Evolutionary conservation across 768 basidiomycete genomes (phyloP).

Genomic region (Suillus occidentalis): DNA sequence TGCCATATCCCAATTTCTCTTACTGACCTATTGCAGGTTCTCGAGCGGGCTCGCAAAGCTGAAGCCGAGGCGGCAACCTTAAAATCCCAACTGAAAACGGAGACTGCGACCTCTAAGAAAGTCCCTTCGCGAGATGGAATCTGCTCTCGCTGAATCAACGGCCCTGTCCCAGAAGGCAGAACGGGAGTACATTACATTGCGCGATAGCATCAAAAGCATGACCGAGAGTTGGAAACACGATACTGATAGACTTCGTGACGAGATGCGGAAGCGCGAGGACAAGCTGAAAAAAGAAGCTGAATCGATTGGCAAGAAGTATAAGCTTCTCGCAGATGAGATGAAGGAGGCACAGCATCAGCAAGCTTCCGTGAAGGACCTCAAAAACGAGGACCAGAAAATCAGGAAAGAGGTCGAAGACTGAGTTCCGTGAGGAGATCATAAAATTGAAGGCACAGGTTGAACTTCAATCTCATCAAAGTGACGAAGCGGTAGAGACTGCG

Average conservation of each 20-base stretch:
- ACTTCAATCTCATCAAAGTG: conserved; percentile 52
- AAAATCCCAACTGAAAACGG: conserved; percentile 71
- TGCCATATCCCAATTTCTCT: background rate
- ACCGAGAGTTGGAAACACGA: conserved; percentile 74
- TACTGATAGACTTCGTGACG: conserved; percentile 65
- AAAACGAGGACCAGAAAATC: conserved; percentile 48
- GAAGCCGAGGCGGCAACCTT: conserved; percentile 71
- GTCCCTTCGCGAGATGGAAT: conserved; percentile 77
- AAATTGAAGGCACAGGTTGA: conserved; percentile 54
- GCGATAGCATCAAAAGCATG: conserved; percentile 74
- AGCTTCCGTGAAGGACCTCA: conserved; percentile 48
- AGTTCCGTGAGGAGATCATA: conserved; percentile 58
- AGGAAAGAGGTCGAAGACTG: conserved; percentile 59
- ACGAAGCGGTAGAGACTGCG: conserved; percentile 60
- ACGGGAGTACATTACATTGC: conserved; percentile 77
- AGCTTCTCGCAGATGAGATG: conserved; percentile 60
- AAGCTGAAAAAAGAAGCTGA: conserved; percentile 68
- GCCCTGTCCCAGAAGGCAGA: conserved; percentile 78
- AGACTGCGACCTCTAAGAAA: conserved; percentile 75
- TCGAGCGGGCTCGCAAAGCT: conserved; percentile 84
- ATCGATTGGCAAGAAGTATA: conserved; percentile 67
- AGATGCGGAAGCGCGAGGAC: conserved; percentile 76
- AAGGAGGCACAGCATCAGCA: conserved; percentile 48
- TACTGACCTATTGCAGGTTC: conserved; percentile 43
- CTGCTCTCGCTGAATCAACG: conserved; percentile 68